A percentile compares a stretch with the other conserved stretches of the same genome.
Conservation (phyloP, 805 yeast species). For the Priceomyces carsonii region DNA sequence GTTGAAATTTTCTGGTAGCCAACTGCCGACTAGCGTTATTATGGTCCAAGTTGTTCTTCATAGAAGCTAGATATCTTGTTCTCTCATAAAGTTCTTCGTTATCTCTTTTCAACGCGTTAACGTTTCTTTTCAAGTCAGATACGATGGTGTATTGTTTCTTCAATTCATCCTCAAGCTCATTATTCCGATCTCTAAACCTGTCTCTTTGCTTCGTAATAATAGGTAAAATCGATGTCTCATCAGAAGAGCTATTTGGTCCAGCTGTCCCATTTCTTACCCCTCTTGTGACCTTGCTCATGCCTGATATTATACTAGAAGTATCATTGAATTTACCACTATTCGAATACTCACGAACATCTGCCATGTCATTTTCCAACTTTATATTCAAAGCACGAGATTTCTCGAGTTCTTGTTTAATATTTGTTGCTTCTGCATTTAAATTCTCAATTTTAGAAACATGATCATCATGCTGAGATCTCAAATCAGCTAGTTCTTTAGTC, state of each 20-base stretch:
- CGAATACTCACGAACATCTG: constrained; percentile 48
- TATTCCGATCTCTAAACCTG: constrained; percentile 79
- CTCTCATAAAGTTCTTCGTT: constrained; percentile 80
- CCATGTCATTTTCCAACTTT: constrained; percentile 74
- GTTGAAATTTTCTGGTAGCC: constrained; percentile 21
- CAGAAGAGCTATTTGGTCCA: constrained; percentile 21
- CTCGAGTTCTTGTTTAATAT: constrained; percentile 37
- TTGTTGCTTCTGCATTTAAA: constrained; percentile 40
- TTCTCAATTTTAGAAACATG: constrained; percentile 38
- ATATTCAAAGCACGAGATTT: constrained; percentile 49
- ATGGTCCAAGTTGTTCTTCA: constrained; percentile 25
- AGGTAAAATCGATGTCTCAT: constrained; percentile 59
- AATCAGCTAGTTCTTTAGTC: constrained; percentile 65
- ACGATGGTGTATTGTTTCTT: constrained; percentile 56
- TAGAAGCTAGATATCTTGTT: constrained; percentile 63
- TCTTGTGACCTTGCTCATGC: constrained; percentile 30
- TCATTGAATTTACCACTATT: constrained; percentile 52
- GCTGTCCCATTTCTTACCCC: constrained; percentile 29
- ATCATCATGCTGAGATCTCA: constrained; percentile 59
- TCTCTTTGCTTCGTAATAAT: constrained; percentile 95
- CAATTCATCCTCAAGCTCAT: constrained; percentile 80
- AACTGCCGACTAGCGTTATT: constrained; percentile 10
- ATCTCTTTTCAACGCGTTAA: constrained; percentile 65
- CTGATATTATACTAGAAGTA: constrained; percentile 68
- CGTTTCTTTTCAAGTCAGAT: constrained; percentile 63